Evolutionary conservation across 768 basidiomycete genomes (phyloP).

Genomic region (Cantharellus anzutake): DNA sequence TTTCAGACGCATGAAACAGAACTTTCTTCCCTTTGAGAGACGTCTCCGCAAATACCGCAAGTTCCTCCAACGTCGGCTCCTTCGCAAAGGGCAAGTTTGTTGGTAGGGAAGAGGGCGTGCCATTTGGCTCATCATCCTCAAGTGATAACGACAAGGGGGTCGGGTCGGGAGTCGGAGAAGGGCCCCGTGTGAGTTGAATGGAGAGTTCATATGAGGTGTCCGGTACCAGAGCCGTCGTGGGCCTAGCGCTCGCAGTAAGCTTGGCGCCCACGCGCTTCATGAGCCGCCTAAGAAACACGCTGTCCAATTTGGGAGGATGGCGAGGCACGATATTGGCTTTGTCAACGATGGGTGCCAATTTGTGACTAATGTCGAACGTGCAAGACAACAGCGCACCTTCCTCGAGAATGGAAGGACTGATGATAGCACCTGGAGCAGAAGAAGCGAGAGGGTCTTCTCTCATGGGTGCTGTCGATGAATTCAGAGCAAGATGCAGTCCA

Average conservation of each 20-base stretch:
- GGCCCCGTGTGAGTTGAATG: conserved; percentile 42
- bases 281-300: conserved; percentile 6
- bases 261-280: conserved; percentile 6
- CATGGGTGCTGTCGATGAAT: background rate
- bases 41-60: conserved; percentile 60
- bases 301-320: conserved; percentile 5
- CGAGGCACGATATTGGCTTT: background rate
- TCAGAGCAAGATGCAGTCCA: conserved; percentile 31
- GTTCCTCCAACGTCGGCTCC: conserved; percentile 67
- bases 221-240: background rate
- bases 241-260: conserved; percentile 4
- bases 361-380: conserved; percentile 37
- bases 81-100: conserved; percentile 24
- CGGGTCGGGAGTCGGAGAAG: conserved; percentile 20
- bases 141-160: conserved; percentile 22
- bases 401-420: conserved; percentile 3
- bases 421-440: background rate
- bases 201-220: conserved; percentile 37
- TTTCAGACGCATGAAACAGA: conserved; percentile 67
- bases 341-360: conserved; percentile 14
- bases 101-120: conserved; percentile 27
- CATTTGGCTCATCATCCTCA: conserved; percentile 25
- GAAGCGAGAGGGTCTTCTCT: background rate
- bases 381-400: conserved; percentile 30
- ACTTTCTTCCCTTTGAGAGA: conserved; percentile 62